phyloP scores from a whole-genome alignment of 2,329 filamentous ascomycete genomes.

The Lasiodiplodia hormozganensis region DNA sequence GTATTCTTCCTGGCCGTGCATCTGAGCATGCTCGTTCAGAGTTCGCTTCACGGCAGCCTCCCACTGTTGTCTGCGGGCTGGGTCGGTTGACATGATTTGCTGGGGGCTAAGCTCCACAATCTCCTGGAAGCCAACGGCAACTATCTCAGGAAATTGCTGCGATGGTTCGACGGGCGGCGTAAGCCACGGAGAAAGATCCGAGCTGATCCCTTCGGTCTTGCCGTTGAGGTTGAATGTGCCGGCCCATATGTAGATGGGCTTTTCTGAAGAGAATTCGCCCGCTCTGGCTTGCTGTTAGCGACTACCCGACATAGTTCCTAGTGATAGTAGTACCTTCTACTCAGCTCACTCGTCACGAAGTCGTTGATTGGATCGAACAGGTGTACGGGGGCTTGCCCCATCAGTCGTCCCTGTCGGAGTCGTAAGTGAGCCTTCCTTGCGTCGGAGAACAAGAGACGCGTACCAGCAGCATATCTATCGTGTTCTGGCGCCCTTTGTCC shows the following conservation, averaged over 20 bases:
- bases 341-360: constrained; percentile 79
- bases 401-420: constrained; percentile 67
- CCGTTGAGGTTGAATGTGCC: constrained; percentile 97
- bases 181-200: constrained; percentile 87
- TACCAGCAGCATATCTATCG: constrained; percentile 84
- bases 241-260: constrained; percentile 79
- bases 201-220: constrained; percentile 75
- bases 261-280: constrained; percentile 76
- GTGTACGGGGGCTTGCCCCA: constrained; percentile 83
- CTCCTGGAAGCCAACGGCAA: constrained; percentile 94
- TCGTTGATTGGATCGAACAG: constrained; percentile 96
- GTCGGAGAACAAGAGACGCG: background rate
- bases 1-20: constrained; percentile 75
- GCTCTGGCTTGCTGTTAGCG: constrained; percentile 47
- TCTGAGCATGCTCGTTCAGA: constrained; percentile 74
- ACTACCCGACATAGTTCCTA: background rate
- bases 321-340: constrained; percentile 52
- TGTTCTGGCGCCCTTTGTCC: constrained; percentile 90
- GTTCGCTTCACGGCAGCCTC: constrained; percentile 80
- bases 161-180: constrained; percentile 68
- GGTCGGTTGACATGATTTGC: constrained; percentile 99
- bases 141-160: constrained; percentile 77
- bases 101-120: constrained; percentile 98
- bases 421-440: constrained; percentile 5
- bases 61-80: constrained; percentile 83